These are phyloP conservation scores for Podaxis sp. DNA, from an alignment of 768 basidiomycete species.

Conservation along the genomic window DNA sequence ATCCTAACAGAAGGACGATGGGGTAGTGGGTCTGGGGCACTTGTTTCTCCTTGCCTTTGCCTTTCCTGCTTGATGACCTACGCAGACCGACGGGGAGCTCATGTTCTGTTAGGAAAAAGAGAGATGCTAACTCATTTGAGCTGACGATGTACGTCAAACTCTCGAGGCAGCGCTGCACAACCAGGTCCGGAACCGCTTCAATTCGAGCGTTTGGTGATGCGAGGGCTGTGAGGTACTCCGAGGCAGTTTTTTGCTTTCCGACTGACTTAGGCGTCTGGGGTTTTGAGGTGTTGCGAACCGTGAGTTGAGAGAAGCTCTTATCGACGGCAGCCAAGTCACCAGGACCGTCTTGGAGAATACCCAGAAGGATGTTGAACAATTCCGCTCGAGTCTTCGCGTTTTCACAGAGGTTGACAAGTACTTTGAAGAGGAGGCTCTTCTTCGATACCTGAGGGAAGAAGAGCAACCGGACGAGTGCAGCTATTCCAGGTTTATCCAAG, in stretches of 20 bases:
- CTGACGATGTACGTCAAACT: conserved; percentile 85
- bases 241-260: conserved; percentile 67
- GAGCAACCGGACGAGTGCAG: conserved; percentile 85
- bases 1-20: conserved; percentile 82
- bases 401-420: conserved; percentile 94
- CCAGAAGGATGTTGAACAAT: conserved; percentile 91
- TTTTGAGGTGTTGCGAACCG: conserved; percentile 57
- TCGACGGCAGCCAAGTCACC: conserved; percentile 91
- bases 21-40: conserved; percentile 83
- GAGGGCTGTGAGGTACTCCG: conserved; percentile 52
- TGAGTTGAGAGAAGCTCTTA: conserved; percentile 91
- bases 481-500: conserved; percentile 86
- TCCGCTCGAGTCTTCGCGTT: conserved; percentile 90
- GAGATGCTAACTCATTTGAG: conserved; percentile 78
- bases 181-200: conserved; percentile 87
- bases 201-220: conserved; percentile 55
- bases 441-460: conserved; percentile 95
- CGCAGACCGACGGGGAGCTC: conserved; percentile 82
- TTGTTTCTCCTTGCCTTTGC: conserved; percentile 94
- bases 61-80: conserved; percentile 73
- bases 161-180: conserved; percentile 93
- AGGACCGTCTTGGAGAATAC: conserved; percentile 92
- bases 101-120: conserved; percentile 96
- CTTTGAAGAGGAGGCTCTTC: conserved; percentile 83
- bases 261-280: conserved; percentile 54